A percentile compares a stretch with the other conserved stretches of the same genome.
phyloP scores from a whole-genome alignment of 1,284 basidiomycete genomes.

The Ceratobasidium sp. region DNA sequence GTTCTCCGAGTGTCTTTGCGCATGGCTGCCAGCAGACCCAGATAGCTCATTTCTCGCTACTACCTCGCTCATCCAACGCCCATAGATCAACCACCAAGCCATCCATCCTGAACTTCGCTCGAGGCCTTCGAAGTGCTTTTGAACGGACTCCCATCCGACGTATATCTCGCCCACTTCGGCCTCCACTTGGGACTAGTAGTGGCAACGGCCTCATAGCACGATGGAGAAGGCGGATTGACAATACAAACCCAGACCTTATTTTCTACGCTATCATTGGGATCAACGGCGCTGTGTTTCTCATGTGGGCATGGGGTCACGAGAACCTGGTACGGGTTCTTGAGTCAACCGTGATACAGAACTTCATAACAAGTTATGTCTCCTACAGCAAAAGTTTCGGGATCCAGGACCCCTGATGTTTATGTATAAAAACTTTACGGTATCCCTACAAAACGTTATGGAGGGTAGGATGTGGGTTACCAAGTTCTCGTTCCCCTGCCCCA shows the following conservation, averaged over 20 bases:
- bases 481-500: neutral
- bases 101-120: neutral
- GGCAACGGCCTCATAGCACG: conserved; percentile 9
- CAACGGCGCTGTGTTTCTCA: conserved; percentile 40
- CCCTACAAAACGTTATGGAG: conserved; percentile 39
- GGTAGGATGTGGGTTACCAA: conserved; percentile 33
- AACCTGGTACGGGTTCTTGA: conserved; percentile 32
- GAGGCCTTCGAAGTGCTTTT: conserved; percentile 24
- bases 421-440: conserved; percentile 42
- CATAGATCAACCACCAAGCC: neutral
- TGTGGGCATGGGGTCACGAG: conserved; percentile 41
- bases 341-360: neutral
- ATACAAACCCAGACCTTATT: conserved; percentile 32
- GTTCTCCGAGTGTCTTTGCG: neutral
- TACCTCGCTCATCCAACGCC: neutral
- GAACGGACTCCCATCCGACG: conserved; percentile 25
- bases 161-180: conserved; percentile 8
- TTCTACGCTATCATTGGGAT: conserved; percentile 42
- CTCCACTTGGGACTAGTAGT: conserved; percentile 8
- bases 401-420: conserved; percentile 39
- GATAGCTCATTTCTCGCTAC: neutral
- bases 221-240: conserved; percentile 29
- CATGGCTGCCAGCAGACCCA: neutral
- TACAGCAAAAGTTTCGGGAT: conserved; percentile 42
- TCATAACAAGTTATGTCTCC: neutral